phyloP scores from a whole-genome alignment of 208 protist species.

The Wallacemonas sp. region DNA sequence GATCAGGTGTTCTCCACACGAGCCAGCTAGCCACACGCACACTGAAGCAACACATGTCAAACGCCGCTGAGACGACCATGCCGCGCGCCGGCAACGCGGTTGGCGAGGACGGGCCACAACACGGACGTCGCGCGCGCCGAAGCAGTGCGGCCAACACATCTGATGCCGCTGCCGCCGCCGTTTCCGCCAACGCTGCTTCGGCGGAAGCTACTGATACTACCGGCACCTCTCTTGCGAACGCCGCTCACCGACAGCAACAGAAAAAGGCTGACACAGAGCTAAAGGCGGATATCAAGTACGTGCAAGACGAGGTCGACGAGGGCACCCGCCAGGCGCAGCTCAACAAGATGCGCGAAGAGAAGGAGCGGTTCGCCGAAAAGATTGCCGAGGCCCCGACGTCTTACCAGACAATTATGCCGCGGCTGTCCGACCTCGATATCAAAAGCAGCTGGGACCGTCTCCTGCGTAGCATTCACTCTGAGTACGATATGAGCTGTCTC shows the following conservation, averaged over 20 bases:
- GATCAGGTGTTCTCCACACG: no score
- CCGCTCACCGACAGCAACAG: conserved; percentile 8
- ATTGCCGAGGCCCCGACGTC: conserved; percentile 67
- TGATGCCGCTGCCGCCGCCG: not conserved
- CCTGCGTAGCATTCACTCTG: conserved; percentile 57
- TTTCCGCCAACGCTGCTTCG: not conserved
- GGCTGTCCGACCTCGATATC: conserved; percentile 69
- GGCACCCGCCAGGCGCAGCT: conserved; percentile 22
- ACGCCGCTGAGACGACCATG: not conserved
- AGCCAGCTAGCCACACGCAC: no score
- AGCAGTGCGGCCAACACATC: conserved; percentile 3
- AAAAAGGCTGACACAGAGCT: conserved; percentile 30
- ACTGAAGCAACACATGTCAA: not conserved
- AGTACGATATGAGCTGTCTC: conserved; percentile 83
- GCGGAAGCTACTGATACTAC: not conserved
- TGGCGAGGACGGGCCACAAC: not conserved
- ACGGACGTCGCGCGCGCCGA: not conserved
- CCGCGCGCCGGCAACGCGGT: not conserved
- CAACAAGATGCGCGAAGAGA: conserved; percentile 28
- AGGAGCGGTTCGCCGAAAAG: conserved; percentile 47
- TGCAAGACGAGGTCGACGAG: conserved; percentile 55
- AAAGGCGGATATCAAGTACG: conserved; percentile 30
- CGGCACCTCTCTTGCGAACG: not conserved
- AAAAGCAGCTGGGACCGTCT: conserved; percentile 66
- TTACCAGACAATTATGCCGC: conserved; percentile 73